Conservation (phyloP, 2,329 filamentous ascomycete species). For the Colletotrichum sp. region DNA sequence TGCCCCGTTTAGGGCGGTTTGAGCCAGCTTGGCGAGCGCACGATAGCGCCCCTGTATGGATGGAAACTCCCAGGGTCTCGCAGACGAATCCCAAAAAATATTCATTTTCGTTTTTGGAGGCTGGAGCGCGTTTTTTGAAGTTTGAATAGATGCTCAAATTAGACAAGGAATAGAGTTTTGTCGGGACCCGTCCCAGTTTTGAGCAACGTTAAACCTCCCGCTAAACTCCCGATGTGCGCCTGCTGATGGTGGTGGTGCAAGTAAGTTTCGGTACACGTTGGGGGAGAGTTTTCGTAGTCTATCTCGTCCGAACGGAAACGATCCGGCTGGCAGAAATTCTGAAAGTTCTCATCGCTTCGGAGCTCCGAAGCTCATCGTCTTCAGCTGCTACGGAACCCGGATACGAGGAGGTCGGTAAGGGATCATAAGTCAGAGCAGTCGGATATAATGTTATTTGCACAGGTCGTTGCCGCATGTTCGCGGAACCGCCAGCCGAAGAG, state of each 20-base stretch:
- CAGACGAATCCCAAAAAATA: not conserved
- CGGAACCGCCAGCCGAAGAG: too few species aligned
- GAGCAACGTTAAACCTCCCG: not conserved
- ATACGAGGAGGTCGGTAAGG: not conserved
- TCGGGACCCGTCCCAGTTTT: not conserved
- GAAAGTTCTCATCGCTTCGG: not conserved
- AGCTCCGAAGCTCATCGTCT: not conserved
- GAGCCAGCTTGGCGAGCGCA: not conserved
- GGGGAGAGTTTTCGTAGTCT: not conserved
- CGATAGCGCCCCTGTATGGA: accelerated
- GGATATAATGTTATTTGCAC: too few species aligned
- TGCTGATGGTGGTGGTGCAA: not conserved
- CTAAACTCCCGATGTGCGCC: not conserved
- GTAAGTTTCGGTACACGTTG: not conserved
- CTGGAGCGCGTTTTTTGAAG: not conserved
- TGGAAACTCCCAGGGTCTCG: accelerated
- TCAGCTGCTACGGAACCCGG: not conserved
- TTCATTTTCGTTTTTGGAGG: not conserved
- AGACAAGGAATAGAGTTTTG: not conserved
- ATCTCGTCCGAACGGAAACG: not conserved
- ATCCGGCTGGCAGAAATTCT: not conserved
- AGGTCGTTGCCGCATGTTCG: too few species aligned
- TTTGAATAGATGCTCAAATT: not conserved
- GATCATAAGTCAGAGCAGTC: too few species aligned
- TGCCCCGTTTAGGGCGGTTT: accelerated